Conservation (phyloP, 106 monocot genomes). For the Hemerocallis citrina region DNA sequence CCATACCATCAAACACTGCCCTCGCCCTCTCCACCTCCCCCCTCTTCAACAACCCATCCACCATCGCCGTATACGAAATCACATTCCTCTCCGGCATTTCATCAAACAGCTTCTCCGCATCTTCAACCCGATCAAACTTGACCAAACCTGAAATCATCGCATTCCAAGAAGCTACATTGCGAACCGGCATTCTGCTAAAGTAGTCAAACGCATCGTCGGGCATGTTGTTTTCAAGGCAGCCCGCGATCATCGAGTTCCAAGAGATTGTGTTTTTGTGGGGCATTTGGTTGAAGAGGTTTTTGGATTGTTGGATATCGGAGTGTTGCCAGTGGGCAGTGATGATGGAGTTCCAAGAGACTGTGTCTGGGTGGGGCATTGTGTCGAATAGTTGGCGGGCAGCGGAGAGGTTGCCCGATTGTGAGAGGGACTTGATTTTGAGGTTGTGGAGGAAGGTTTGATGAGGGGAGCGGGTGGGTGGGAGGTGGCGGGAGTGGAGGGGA, state of each 20-base stretch:
- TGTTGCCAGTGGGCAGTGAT: slow-evolving; percentile 51
- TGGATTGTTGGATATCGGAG: slow-evolving; percentile 20
- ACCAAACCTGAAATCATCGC: slow-evolving; percentile 56
- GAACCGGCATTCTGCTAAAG: slow-evolving; percentile 29
- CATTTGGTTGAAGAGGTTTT: slow-evolving; percentile 37
- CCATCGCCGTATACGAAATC: slow-evolving; percentile 52
- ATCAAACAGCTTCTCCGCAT: slow-evolving; percentile 37
- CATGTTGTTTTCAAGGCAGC: slow-evolving; percentile 29
- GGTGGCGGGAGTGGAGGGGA: neutral
- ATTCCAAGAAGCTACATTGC: slow-evolving; percentile 54
- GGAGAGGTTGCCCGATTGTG: slow-evolving; percentile 24
- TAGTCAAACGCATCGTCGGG: slow-evolving; percentile 33
- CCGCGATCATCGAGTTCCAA: slow-evolving; percentile 58
- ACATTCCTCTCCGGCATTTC: slow-evolving; percentile 46
- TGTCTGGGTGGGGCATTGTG: slow-evolving; percentile 40
- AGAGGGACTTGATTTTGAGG: slow-evolving; percentile 26
- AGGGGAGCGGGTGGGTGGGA: slow-evolving; percentile 2
- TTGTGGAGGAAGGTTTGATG: slow-evolving; percentile 25
- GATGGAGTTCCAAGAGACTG: slow-evolving; percentile 49
- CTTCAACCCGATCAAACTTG: slow-evolving; percentile 19
- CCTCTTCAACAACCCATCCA: slow-evolving; percentile 32
- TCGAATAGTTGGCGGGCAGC: slow-evolving; percentile 53
- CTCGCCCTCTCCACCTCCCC: slow-evolving; percentile 33
- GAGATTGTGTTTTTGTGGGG: slow-evolving; percentile 35
- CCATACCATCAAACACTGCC: slow-evolving; percentile 39